These are phyloP conservation scores for Tricholoma sp. DNA, from an alignment of 768 basidiomycete species.

Conservation along the genomic window DNA sequence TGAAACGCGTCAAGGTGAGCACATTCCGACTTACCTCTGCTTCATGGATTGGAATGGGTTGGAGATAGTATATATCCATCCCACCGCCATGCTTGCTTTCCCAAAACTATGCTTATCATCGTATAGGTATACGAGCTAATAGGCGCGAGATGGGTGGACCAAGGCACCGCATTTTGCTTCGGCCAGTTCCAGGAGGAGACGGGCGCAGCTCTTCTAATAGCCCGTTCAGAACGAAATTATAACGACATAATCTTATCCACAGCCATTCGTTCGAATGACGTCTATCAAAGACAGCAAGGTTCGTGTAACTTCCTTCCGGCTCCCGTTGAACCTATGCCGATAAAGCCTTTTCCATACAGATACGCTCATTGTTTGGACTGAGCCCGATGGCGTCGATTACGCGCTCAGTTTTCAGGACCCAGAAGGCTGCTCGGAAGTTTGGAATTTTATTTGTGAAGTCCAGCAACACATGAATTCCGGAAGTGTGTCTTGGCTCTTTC, in stretches of 20 bases:
- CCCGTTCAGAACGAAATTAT: constrained; percentile 73
- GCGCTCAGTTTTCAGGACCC: constrained; percentile 96
- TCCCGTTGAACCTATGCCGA: constrained; percentile 1
- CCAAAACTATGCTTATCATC: constrained; percentile 9
- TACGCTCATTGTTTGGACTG: constrained; percentile 98
- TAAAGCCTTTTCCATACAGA: constrained; percentile 41
- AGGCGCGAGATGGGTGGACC: constrained; percentile 88
- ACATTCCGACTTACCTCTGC: constrained; percentile 10
- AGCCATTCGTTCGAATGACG: constrained; percentile 77
- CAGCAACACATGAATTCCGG: constrained; percentile 72
- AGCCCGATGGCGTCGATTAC: constrained; percentile 90
- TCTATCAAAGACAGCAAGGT: constrained; percentile 84
- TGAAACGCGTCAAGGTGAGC: constrained; percentile 82
- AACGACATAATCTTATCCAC: constrained; percentile 71
- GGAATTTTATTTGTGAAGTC: constrained; percentile 94
- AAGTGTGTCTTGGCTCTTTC: constrained; percentile 36
- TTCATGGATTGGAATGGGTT: neutral
- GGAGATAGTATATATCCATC: constrained; percentile 4
- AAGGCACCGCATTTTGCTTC: constrained; percentile 95
- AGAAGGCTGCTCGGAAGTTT: constrained; percentile 92
- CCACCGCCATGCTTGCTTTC: neutral
- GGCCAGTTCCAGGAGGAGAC: constrained; percentile 78
- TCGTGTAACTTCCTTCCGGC: constrained; percentile 5
- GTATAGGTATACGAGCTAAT: constrained; percentile 89
- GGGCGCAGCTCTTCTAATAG: constrained; percentile 76